These are phyloP conservation scores for Wallacemonas sp. DNA, from an alignment of 208 protist genomes.

Conservation along the genomic window DNA sequence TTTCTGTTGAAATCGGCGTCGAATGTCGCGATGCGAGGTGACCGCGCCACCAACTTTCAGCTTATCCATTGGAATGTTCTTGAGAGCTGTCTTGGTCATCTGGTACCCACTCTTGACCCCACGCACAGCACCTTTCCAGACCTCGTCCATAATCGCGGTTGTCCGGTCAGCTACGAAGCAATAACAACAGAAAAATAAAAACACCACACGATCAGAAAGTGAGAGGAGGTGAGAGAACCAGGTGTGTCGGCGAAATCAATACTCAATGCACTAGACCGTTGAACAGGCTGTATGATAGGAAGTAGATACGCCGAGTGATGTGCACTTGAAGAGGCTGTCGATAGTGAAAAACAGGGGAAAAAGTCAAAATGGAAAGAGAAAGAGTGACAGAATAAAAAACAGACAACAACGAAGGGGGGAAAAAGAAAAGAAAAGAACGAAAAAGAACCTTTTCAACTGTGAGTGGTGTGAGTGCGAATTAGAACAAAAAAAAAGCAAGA, in stretches of 20 bases:
- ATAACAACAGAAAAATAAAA: slow-evolving; percentile 14
- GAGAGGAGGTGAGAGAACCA: too few relatives aligned
- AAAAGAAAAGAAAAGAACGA: slow-evolving; percentile 18
- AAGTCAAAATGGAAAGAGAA: too few relatives aligned
- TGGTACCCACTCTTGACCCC: slow-evolving; percentile 71
- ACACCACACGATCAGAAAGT: too few relatives aligned
- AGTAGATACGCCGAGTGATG: too few relatives aligned
- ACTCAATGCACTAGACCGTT: too few relatives aligned
- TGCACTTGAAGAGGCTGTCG: too few relatives aligned
- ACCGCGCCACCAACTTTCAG: slow-evolving; percentile 30
- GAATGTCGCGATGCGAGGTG: slow-evolving; percentile 45
- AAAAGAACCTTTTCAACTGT: neutral
- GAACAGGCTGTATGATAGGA: too few relatives aligned
- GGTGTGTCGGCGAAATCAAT: too few relatives aligned
- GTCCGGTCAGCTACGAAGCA: neutral
- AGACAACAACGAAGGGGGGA: too few relatives aligned
- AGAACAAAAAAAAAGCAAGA: neutral
- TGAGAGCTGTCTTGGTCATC: slow-evolving; percentile 70
- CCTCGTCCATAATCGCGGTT: slow-evolving; percentile 53
- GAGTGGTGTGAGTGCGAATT: neutral
- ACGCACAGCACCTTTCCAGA: slow-evolving; percentile 78
- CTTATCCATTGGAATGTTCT: slow-evolving; percentile 47
- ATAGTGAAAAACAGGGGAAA: too few relatives aligned
- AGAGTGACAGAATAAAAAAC: too few relatives aligned
- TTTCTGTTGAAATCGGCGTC: slow-evolving; percentile 62